Evolutionary conservation across 2,329 filamentous ascomycete genomes (phyloP).

Genomic region (Aspergillus texensis): DNA sequence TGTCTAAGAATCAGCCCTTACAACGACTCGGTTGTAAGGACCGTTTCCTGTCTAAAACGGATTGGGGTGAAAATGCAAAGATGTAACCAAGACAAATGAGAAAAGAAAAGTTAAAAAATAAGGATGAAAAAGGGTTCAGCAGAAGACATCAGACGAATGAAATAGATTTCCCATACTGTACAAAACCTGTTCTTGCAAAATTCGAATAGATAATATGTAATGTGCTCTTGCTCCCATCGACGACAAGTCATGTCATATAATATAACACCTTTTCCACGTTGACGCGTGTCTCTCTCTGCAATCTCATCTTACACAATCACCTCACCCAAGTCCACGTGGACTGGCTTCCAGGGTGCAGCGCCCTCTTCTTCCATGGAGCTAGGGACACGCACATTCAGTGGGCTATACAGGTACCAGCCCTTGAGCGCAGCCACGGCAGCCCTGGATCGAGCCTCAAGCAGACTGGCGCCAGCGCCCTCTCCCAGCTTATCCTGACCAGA

Average conservation of each 20-base stretch:
- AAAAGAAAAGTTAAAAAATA: conserved; percentile 19
- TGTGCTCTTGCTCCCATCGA: conserved; percentile 17
- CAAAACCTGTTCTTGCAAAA: conserved; percentile 39
- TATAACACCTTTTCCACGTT: conserved; percentile 18
- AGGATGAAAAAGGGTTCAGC: conserved; percentile 20
- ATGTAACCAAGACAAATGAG: conserved; percentile 19
- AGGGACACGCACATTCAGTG: conserved; percentile 66
- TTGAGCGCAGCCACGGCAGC: conserved; percentile 86
- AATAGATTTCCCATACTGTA: conserved; percentile 44
- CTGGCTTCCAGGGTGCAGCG: conserved; percentile 66
- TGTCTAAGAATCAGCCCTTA: conserved; percentile 7
- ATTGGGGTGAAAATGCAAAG: conserved; percentile 17
- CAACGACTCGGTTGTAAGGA: conserved; percentile 11
- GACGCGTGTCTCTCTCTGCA: conserved; percentile 13
- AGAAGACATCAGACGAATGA: conserved; percentile 37
- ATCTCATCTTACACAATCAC: conserved; percentile 55
- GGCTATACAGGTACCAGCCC: conserved; percentile 95
- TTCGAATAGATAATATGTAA: conserved; percentile 31
- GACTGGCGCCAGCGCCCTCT: conserved; percentile 78
- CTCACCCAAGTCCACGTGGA: conserved; percentile 71
- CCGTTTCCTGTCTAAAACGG: conserved; percentile 19
- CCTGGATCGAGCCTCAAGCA: conserved; percentile 75
- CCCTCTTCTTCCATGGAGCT: conserved; percentile 68
- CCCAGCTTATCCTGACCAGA: conserved; percentile 89
- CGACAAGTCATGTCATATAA: conserved; percentile 17